Evolutionary conservation across 108 stramenopile genomes (phyloP).

Genomic region (Pelagomonas calceolata): DNA sequence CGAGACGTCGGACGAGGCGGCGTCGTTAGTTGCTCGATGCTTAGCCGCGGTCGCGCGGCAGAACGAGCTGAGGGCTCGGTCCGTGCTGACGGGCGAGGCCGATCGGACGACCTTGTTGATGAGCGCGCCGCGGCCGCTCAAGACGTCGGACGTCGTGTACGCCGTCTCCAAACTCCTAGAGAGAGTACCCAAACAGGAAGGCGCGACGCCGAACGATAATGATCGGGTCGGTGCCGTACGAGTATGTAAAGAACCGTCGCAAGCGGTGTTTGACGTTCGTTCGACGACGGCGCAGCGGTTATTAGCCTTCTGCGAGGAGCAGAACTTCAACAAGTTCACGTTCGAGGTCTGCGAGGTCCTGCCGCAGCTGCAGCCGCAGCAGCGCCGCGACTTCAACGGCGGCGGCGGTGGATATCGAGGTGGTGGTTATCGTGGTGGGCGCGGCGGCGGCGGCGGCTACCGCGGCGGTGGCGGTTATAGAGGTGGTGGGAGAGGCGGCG

Average conservation of each 20-base stretch:
- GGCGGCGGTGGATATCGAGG: background rate
- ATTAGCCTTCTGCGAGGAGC: background rate
- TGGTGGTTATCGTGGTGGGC: background rate
- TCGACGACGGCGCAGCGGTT: background rate
- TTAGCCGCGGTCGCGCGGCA: slow-evolving; percentile 73
- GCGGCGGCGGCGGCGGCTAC: background rate
- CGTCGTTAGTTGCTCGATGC: slow-evolving; percentile 65
- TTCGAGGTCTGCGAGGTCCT: background rate
- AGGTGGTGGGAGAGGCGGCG: background rate
- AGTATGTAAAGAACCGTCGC: background rate
- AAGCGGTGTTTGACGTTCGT: background rate
- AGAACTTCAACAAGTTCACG: background rate
- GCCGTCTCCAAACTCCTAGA: slow-evolving; percentile 57
- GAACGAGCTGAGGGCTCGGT: slow-evolving; percentile 48
- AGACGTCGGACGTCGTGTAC: slow-evolving; percentile 71
- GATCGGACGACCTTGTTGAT: slow-evolving; percentile 66
- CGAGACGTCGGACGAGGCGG: slow-evolving; percentile 17
- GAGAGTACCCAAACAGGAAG: background rate
- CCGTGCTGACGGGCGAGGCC: slow-evolving; percentile 67
- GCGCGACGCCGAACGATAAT: background rate
- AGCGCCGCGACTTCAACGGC: background rate
- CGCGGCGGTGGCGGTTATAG: background rate
- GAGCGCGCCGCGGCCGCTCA: slow-evolving; percentile 45
- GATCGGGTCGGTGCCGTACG: background rate
- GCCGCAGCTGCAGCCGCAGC: background rate